phyloP scores from a whole-genome alignment of 2,329 filamentous ascomycete species.

The Claviceps sp. region DNA sequence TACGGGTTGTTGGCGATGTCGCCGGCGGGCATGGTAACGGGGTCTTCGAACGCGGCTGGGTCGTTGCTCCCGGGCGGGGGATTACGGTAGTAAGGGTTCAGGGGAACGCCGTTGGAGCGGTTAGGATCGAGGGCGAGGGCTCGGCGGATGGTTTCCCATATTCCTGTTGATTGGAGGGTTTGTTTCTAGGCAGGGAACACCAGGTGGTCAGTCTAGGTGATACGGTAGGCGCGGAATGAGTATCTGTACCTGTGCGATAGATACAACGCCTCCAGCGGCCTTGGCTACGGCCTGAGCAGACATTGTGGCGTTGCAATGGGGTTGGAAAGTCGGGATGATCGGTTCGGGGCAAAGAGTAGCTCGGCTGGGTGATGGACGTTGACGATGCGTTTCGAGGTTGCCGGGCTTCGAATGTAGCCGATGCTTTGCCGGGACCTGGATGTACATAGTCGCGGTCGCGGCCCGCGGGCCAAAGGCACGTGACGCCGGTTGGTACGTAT shows the following conservation, averaged over 20 bases:
- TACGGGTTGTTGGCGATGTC: conserved; percentile 31
- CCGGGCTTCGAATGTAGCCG: conserved; percentile 6
- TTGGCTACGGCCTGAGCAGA: conserved; percentile 47
- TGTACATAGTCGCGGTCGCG: too few relatives aligned
- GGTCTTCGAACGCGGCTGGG: conserved; percentile 25
- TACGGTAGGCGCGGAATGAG: not conserved
- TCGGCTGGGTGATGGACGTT: conserved; percentile 2
- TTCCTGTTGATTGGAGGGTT: conserved; percentile 74
- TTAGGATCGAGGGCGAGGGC: conserved; percentile 69
- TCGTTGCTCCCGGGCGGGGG: conserved; percentile 43
- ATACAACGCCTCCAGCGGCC: conserved; percentile 38
- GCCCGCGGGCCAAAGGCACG: too few relatives aligned
- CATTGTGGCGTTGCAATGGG: conserved; percentile 31
- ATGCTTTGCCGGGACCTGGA: conserved; percentile 6
- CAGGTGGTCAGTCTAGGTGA: too few relatives aligned
- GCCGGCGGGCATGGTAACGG: conserved; percentile 43
- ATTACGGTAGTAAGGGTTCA: conserved; percentile 87
- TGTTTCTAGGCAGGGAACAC: conserved; percentile 58
- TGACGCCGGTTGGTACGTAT: too few relatives aligned
- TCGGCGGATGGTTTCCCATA: conserved; percentile 76
- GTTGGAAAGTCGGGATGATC: not conserved
- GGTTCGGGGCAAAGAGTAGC: conserved; percentile 5
- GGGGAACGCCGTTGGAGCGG: conserved; percentile 79
- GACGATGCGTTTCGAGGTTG: conserved; percentile 6
- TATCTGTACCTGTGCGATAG: conserved; percentile 42